Base-by-base conservation (phyloP, 192 early-diverging fungal species). In the Linnemannia zychae region DNA sequence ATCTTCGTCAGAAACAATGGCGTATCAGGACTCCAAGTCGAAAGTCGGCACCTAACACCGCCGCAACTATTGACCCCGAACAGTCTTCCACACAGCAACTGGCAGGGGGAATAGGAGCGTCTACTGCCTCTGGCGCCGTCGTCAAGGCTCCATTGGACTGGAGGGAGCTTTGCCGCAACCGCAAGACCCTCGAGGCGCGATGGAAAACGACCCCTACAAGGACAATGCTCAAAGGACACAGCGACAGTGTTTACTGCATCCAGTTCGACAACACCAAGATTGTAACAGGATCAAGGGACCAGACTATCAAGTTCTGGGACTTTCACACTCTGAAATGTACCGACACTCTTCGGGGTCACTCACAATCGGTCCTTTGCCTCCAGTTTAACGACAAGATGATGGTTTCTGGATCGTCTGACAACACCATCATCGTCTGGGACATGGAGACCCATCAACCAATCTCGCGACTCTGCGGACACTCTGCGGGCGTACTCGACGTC, bases 211-310 rank as follows among this genome's bases (percentile, higher is more conserved):
- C 75, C 22, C 86, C 85, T 11, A 71, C 75, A 22, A 90, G 90
- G 33, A 88, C 85, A 38, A 92, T 91, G 44, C 86, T 98, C 17
- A 81, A 77, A 16, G 96, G 96, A 12, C 97, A 98, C 72, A 52
- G 66, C 46, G 96, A 94, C 66, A 96, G 94, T 68, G 95, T 98
- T 4, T 95, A 98, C 75, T 98, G 97, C 80, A 90, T 98, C 20
- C 96, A 97, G 52, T 97, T 91, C 84, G 88, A 97, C 72, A 86
- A 90, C 48, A 63, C 93, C 44, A 91, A 91, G 71, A 88, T 96
- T 38, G 90, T 96, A 1, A 96, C 94, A 15, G 95, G 95, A 17
- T 94, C 93, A 37, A 89, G 94, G 69, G 95, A 96, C 79, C 84
- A 91, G 53, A 92, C 92, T 1, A 89, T 96, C 74, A 93, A 92